Conservation (phyloP, 2,329 filamentous ascomycete genomes). For the Aspergillus carbonarius region DNA sequence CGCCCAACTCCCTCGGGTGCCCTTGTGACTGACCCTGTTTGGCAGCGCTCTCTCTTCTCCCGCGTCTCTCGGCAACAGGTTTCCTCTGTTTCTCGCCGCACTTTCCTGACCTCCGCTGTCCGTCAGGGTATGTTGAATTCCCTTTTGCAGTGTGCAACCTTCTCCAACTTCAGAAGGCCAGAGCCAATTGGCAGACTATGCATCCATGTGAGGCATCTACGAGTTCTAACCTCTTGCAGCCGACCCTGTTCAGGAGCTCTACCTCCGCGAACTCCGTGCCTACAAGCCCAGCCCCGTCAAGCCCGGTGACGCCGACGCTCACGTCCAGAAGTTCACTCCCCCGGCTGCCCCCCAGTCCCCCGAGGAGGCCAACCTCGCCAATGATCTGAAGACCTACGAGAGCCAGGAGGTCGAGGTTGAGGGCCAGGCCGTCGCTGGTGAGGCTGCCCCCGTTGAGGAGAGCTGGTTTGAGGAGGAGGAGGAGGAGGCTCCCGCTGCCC, state of each 20-base stretch:
- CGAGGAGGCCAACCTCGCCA: conserved; percentile 90
- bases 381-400: conserved; percentile 92
- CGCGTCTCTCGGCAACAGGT: conserved; percentile 60
- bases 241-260: conserved; percentile 97
- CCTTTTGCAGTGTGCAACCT: neutral
- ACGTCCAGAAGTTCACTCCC: conserved; percentile 81
- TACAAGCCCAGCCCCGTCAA: conserved; percentile 88
- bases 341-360: conserved; percentile 83
- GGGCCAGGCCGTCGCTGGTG: conserved; percentile 68
- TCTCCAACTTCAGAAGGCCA: conserved; percentile 24
- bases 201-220: conserved; percentile 7
- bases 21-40: conserved; percentile 15
- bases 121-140: conserved; percentile 58
- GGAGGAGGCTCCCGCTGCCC: conserved; percentile 49
- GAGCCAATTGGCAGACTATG: neutral
- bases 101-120: conserved; percentile 62
- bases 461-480: conserved; percentile 82
- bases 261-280: conserved; percentile 90
- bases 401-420: conserved; percentile 90
- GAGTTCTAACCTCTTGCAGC: conserved; percentile 55
- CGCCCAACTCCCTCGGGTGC: neutral
- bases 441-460: conserved; percentile 62
- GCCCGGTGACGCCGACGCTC: conserved; percentile 80
- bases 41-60: conserved; percentile 60
- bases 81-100: conserved; percentile 57